Evolutionary conservation across 768 basidiomycete genomes (phyloP), one percentile per base, ranked within the genome.

Genomic region (Daedalea quercina): DNA sequence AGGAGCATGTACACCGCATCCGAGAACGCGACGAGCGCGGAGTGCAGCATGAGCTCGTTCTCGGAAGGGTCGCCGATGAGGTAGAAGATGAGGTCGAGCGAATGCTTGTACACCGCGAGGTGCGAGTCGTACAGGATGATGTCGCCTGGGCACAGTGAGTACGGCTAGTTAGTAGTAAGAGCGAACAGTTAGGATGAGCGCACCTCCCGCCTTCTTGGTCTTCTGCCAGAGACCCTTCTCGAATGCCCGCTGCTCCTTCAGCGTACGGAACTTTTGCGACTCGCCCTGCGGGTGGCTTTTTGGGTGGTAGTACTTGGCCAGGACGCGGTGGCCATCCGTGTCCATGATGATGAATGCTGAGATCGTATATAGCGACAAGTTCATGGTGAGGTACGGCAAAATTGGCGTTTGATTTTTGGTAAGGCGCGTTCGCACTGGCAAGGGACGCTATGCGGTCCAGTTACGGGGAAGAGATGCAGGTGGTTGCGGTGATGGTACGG

Each of bases 221-320:
- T 99, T 99, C 61, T 90, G 85, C 80, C 85, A 95, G 31, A 98
- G 74, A 0, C 88, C 88, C 74, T 96, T 95, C 75, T 99, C 96
- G 66, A 97, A 97, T 9, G 85, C 81, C 50, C 90, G 86, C 67
- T 96, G 95, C 64, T 99, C 95, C 69, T 97, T 98, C 60, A 92
- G 66, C 4, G 81, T 81, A 13, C 75, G 70, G 24, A 87, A 73
- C 44, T 79, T 75, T 61, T 86, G 87, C 41, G 61, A 62, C 69
- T 88, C 74, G 69, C 81, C 76, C 40, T 78, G 71, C 0, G 79
- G 79, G 57, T 82, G 78, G 51, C 75, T 76, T 66, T 63, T 86
- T 76, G n/a, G 91, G 77, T 50, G 79, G 66, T 95, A 98, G 75
- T 98, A 98, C 69, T 98, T 98, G 26, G 95, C 90, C 9, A 99